phyloP scores from a whole-genome alignment of 306 rosid species.

The cucumber (Cucumis sativus) region DNA sequence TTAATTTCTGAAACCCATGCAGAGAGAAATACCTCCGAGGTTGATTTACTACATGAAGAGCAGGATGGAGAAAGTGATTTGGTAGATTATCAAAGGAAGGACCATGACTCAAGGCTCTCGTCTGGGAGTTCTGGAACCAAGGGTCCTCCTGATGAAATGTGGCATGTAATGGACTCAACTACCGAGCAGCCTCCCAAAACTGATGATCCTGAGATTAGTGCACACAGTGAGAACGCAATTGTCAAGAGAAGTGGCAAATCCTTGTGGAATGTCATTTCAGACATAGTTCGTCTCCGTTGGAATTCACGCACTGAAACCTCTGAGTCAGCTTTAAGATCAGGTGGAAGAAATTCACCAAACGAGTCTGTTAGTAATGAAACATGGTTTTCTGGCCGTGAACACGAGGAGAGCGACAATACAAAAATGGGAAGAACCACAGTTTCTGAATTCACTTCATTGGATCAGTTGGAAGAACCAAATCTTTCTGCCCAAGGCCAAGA shows the following conservation, averaged over 20 bases:
- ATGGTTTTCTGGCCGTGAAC: constrained; percentile 66
- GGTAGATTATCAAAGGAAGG: constrained; percentile 30
- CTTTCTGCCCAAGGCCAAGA: constrained; percentile 23
- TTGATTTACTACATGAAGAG: constrained; percentile 21
- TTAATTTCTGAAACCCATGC: constrained; percentile 32
- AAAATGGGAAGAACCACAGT: constrained; percentile 21
- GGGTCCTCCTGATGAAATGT: constrained; percentile 74
- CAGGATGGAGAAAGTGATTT: constrained; percentile 15
- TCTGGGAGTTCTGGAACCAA: constrained; percentile 51
- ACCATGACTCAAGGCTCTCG: constrained; percentile 26
- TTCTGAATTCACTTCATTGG: constrained; percentile 26
- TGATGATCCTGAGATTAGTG: constrained; percentile 31
- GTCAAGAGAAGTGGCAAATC: constrained; percentile 71
- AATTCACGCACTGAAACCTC: constrained; percentile 36
- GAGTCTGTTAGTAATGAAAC: constrained; percentile 54
- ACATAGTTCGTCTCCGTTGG: constrained; percentile 63
- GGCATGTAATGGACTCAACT: constrained; percentile 50
- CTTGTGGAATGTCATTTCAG: constrained; percentile 47
- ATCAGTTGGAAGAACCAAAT: constrained; percentile 21
- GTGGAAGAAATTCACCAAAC: constrained; percentile 43
- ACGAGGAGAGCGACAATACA: constrained; percentile 37
- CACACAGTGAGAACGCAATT: constrained; percentile 24
- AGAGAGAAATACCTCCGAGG: constrained; percentile 23
- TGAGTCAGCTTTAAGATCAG: constrained; percentile 34
- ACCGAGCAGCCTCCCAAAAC: constrained; percentile 20